phyloP scores from a whole-genome alignment of 371 early-diverging fungal genomes.

The Mucor mucedo region DNA sequence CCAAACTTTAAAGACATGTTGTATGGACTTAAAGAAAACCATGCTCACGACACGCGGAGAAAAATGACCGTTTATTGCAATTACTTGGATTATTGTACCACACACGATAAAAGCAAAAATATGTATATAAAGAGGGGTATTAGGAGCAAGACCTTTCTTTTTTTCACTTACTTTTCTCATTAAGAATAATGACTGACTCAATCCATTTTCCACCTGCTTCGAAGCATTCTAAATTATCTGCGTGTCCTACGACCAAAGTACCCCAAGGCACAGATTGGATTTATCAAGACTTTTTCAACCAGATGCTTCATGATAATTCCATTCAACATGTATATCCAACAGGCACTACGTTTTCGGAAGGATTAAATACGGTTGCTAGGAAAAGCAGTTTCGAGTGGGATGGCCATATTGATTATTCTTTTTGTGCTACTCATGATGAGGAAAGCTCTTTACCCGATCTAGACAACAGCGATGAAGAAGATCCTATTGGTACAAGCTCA shows the following conservation, averaged over 20 bases:
- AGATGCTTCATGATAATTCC: constrained; percentile 1
- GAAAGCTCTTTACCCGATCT: constrained; percentile 14
- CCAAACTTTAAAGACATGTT: too few relatives aligned
- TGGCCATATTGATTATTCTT: neutral
- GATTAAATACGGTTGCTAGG: neutral
- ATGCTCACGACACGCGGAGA: constrained; percentile 11
- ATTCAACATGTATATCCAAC: neutral
- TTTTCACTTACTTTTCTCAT: neutral
- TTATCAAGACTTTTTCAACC: constrained; percentile 20
- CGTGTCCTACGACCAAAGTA: constrained; percentile 22
- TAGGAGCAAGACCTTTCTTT: neutral
- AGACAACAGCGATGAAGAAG: constrained; percentile 1
- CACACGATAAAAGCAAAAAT: neutral
- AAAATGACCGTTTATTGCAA: neutral
- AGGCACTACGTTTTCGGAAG: neutral
- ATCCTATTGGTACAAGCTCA: neutral
- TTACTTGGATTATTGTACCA: neutral
- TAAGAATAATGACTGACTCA: constrained; percentile 6
- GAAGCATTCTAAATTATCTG: constrained; percentile 21
- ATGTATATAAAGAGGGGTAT: neutral
- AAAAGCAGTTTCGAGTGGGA: constrained; percentile 3
- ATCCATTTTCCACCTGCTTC: constrained; percentile 26
- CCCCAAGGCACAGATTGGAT: constrained; percentile 27
- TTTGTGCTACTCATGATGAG: constrained; percentile 4
- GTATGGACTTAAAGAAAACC: neutral